Percentiles rank a stretch among this genome's conserved stretches.
These are phyloP conservation scores for Ascobolus immersus DNA, from an alignment of 495 filamentous ascomycete species.

Conservation along the genomic window DNA sequence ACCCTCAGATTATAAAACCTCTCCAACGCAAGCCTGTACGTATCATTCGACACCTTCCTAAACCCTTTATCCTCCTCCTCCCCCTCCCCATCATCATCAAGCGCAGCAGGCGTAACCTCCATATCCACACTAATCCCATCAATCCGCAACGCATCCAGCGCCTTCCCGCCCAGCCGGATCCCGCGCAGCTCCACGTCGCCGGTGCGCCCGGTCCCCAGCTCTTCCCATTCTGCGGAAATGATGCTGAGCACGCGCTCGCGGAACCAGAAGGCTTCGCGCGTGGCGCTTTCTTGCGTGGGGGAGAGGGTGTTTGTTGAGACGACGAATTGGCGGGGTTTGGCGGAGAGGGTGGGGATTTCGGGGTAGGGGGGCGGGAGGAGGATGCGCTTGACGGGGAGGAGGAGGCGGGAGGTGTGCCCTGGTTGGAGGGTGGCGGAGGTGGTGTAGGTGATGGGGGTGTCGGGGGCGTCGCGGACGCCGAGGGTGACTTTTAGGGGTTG, in stretches of 20 bases:
- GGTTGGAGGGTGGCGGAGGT: conserved; percentile 41
- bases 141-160: conserved; percentile 61
- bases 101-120: conserved; percentile 16
- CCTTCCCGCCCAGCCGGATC: conserved; percentile 44
- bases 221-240: conserved; percentile 45
- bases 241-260: conserved; percentile 55
- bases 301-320: conserved; percentile 55
- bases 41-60: conserved; percentile 7
- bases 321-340: conserved; percentile 62
- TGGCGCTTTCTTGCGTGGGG: conserved; percentile 50
- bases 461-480: conserved; percentile 13
- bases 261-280: conserved; percentile 78
- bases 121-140: conserved; percentile 56
- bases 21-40: conserved; percentile 37
- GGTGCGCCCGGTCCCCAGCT: conserved; percentile 27
- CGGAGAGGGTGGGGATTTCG: conserved; percentile 56
- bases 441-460: conserved; percentile 17
- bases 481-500: conserved; percentile 39
- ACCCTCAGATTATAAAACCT: conserved; percentile 44
- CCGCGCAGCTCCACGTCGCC: conserved; percentile 52
- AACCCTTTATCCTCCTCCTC: conserved; percentile 2
- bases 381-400: conserved; percentile 50
- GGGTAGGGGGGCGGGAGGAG: conserved; percentile 52
- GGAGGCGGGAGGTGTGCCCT: conserved; percentile 49
- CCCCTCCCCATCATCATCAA: conserved; percentile 4